Evolutionary conservation across 495 filamentous ascomycete species (phyloP).

Genomic region (Hypoxylon lienhwacheense): DNA sequence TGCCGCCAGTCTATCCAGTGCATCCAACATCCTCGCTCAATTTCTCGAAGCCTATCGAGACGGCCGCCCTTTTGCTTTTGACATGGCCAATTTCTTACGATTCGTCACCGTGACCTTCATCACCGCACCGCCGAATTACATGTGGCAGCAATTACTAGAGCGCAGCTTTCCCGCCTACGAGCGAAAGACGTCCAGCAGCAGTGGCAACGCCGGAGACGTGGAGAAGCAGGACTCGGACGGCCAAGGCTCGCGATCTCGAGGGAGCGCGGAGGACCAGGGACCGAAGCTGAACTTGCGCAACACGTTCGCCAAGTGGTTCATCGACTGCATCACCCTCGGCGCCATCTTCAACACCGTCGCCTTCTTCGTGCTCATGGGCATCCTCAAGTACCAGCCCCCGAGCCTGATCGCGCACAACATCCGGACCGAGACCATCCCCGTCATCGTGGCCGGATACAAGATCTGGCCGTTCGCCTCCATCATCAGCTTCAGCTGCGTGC

Average conservation of each 20-base stretch:
- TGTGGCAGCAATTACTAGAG: constrained; percentile 40
- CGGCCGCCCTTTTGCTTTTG: constrained; percentile 32
- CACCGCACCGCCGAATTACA: constrained; percentile 39
- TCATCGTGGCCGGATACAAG: constrained; percentile 41
- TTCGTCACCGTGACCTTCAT: constrained; percentile 38
- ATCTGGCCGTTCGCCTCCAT: constrained; percentile 44
- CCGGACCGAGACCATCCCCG: constrained; percentile 36
- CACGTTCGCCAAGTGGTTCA: constrained; percentile 40
- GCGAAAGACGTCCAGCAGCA: constrained; percentile 11
- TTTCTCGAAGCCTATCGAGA: constrained; percentile 40
- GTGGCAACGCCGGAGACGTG: constrained; percentile 21
- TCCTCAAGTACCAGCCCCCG: constrained; percentile 33
- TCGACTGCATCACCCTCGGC: constrained; percentile 41
- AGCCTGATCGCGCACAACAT: constrained; percentile 30
- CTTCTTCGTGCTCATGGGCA: constrained; percentile 41
- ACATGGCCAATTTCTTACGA: constrained; percentile 36
- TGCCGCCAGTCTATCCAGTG: constrained; percentile 35
- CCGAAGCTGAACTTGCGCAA: constrained; percentile 37
- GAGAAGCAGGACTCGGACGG: constrained; percentile 31
- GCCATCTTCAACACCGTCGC: constrained; percentile 41
- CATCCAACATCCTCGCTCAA: constrained; percentile 38
- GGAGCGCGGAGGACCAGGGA: constrained; percentile 6
- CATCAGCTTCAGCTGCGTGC: constrained; percentile 40
- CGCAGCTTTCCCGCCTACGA: constrained; percentile 40
- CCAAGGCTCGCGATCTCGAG: constrained; percentile 9